Evolutionary conservation across 352 stramenopile species (phyloP).

Genomic region (Phytophthora constricta): DNA sequence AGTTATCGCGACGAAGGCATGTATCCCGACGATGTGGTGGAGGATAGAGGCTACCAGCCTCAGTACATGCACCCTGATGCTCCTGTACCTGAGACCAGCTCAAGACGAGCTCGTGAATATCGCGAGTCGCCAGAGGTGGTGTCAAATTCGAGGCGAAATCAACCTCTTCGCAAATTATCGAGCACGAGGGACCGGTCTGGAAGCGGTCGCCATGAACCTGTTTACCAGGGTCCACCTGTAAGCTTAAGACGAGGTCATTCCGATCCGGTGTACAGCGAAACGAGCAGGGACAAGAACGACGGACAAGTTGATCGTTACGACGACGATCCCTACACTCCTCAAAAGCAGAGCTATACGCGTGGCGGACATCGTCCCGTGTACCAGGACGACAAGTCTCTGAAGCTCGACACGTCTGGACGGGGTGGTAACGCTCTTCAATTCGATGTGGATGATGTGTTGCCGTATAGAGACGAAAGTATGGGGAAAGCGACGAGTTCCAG

Average conservation of each 20-base stretch:
- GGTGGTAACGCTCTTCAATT: conserved; percentile 19
- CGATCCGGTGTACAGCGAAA: conserved; percentile 13
- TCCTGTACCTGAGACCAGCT: background rate
- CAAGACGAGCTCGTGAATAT: conserved; percentile 22
- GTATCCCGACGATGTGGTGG: too few relatives aligned
- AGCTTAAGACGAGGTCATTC: conserved; percentile 26
- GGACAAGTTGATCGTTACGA: conserved; percentile 6
- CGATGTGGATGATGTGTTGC: conserved; percentile 22
- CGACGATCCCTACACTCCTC: conserved; percentile 5
- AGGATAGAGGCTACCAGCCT: conserved; percentile 15
- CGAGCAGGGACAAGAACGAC: conserved; percentile 1
- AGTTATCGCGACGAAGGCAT: too few relatives aligned
- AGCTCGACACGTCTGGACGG: conserved; percentile 27
- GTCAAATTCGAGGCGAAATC: conserved; percentile 3
- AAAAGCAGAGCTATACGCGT: conserved; percentile 2
- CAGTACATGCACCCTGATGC: conserved; percentile 9
- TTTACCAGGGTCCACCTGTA: conserved; percentile 8
- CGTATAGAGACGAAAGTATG: conserved; percentile 42
- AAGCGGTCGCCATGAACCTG: conserved; percentile 16
- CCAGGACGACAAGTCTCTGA: conserved; percentile 13
- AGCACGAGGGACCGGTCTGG: conserved; percentile 24
- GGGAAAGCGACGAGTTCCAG: conserved; percentile 42
- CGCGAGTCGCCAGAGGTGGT: conserved; percentile 2
- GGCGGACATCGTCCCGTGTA: conserved; percentile 16
- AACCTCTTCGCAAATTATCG: conserved; percentile 10